A percentile compares a stretch with the other conserved stretches of the same genome.
Conservation (phyloP, 768 basidiomycete species). For the Tricholoma furcatifolium region DNA sequence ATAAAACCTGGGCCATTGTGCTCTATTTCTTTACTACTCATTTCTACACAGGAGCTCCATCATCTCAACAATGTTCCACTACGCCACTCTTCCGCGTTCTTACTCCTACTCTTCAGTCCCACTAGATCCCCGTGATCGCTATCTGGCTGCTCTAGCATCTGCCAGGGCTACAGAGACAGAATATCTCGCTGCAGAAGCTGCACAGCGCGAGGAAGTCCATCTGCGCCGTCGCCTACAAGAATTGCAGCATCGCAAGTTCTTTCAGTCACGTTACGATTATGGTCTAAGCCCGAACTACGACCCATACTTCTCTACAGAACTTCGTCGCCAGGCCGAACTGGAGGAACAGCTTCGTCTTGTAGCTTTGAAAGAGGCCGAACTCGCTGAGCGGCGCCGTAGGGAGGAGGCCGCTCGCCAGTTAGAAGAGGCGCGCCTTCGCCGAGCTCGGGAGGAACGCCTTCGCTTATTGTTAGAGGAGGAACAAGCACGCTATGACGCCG, state of each 20-base stretch:
- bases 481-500: neutral
- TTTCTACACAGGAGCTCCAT: neutral
- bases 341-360: conserved; percentile 9
- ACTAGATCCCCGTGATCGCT: conserved; percentile 29
- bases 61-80: conserved; percentile 17
- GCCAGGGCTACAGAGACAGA: conserved; percentile 36
- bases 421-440: conserved; percentile 3
- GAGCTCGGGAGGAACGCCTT: conserved; percentile 4
- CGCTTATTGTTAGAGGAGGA: neutral
- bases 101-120: conserved; percentile 5
- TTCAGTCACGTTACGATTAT: conserved; percentile 3
- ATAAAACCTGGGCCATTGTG: conserved; percentile 17
- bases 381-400: conserved; percentile 9
- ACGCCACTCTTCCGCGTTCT: conserved; percentile 1
- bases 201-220: conserved; percentile 29
- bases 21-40: neutral
- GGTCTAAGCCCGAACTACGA: neutral
- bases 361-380: conserved; percentile 2
- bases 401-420: neutral
- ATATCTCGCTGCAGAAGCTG: conserved; percentile 32
- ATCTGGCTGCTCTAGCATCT: conserved; percentile 35
- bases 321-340: conserved; percentile 13
- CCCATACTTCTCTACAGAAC: conserved; percentile 2
- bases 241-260: conserved; percentile 15
- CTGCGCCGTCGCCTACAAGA: conserved; percentile 25